Base-by-base conservation (phyloP, 108 stramenopile species). In the Pseudonitzschia multistriata region DNA sequence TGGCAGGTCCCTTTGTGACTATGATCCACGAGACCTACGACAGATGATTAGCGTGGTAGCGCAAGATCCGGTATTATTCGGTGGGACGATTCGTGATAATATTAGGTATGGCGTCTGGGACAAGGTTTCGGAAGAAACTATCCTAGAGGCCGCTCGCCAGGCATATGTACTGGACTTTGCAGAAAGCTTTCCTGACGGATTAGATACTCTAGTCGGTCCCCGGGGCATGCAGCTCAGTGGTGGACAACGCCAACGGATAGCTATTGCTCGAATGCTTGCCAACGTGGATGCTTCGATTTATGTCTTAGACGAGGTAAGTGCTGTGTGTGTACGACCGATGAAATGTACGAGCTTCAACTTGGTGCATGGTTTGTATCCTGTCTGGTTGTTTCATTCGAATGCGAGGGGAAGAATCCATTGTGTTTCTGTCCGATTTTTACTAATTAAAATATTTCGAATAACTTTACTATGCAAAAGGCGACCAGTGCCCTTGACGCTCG, bases 1-100 rank as follows among this genome's bases (percentile, higher is more conserved):
- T 67, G 96, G 89, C 15, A 64, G 81, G 34, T 79, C 88, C 47
- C 75, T 98, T 29, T 65, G 59, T 27, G 73, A 83, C 15, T 82
- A 90, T 4, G 79, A 85, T 25, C 84, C 87, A 68, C 52, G 77
- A 67, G 65, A 78, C 30, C 67, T 97, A 17, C 84, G 96, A 34
- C 66, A 74, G 15, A 79, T 77, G 35, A 88, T 97, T 54, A 94
- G 91, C 0, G 85, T 98, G 15, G 95, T 97, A 6, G 86, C 93
- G 6, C 96, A 98, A 76, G 97, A 98, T 65, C 93, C 96, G 30
- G 74, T 91, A 13, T 83, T 98, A 29, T 97, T 98, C 78, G 86
- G 79, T 33, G 93, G 91, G 33, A 93, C 87, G 0, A 93, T 97
- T 25, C 68, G 69, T 2, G 94, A 94, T 35, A 95, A 96, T 42